These are phyloP conservation scores for Eucommia ulmoides DNA, from an alignment of 257 asterid species.

Conservation along the genomic window DNA sequence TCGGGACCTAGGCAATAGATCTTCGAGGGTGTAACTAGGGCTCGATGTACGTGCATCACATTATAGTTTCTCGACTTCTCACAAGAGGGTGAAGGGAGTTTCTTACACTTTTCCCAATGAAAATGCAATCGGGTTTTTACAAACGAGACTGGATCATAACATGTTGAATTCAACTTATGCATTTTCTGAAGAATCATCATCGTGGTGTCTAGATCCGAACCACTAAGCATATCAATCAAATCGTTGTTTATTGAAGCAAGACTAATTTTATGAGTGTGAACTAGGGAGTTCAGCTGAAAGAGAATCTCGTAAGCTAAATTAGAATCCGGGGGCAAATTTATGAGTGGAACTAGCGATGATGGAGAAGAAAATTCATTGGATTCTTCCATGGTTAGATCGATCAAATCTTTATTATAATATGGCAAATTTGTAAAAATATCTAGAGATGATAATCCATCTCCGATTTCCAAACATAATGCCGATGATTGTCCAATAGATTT, in stretches of 20 bases:
- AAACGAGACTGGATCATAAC: slow-evolving; percentile 55
- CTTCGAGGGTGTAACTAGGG: slow-evolving; percentile 70
- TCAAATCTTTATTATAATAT: slow-evolving; percentile 22
- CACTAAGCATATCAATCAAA: slow-evolving; percentile 42
- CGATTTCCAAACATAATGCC: slow-evolving; percentile 58
- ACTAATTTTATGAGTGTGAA: slow-evolving; percentile 71
- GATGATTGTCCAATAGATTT: slow-evolving; percentile 69
- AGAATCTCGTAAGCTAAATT: slow-evolving; percentile 58
- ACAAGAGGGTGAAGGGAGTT: slow-evolving; percentile 18
- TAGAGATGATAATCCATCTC: slow-evolving; percentile 26
- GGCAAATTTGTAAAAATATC: slow-evolving; percentile 42
- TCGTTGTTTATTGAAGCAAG: slow-evolving; percentile 43
- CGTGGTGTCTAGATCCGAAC: slow-evolving; percentile 34
- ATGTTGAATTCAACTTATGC: slow-evolving; percentile 55
- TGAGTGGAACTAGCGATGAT: slow-evolving; percentile 58
- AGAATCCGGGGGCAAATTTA: slow-evolving; percentile 23
- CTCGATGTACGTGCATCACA: slow-evolving; percentile 74
- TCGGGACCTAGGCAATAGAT: slow-evolving; percentile 90
- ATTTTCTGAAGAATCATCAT: slow-evolving; percentile 44
- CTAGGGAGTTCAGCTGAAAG: slow-evolving; percentile 77
- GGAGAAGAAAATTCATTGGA: slow-evolving; percentile 22
- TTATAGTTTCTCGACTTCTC: slow-evolving; percentile 31
- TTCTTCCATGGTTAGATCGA: slow-evolving; percentile 33
- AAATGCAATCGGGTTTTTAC: slow-evolving; percentile 23
- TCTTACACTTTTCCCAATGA: slow-evolving; percentile 15